Evolutionary conservation across 1,139 yeast genomes (phyloP).

Genomic region (Geotrichum australiense): DNA sequence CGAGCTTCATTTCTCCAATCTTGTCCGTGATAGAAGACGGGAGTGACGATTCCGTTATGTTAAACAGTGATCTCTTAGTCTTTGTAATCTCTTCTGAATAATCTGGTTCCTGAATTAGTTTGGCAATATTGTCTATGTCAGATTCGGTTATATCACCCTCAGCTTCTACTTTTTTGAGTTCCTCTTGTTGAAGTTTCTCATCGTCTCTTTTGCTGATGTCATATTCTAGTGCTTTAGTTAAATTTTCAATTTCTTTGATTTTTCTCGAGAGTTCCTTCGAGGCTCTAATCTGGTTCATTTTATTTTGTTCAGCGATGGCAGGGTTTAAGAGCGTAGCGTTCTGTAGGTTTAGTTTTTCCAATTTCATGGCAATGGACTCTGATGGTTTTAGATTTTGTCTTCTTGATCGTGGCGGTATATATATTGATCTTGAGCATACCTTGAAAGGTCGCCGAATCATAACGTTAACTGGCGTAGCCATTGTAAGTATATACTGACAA

Average conservation of each 20-base stretch:
- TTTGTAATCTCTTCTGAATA: slow-evolving; percentile 8
- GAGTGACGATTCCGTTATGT: slow-evolving; percentile 14
- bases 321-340: neutral
- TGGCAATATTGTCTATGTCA: slow-evolving; percentile 23
- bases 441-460: too few relatives aligned
- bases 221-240: slow-evolving; percentile 22
- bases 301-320: too few relatives aligned
- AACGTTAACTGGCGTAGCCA: too few relatives aligned
- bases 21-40: slow-evolving; percentile 22
- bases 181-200: slow-evolving; percentile 9
- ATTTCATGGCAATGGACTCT: neutral
- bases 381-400: neutral
- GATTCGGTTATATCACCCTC: slow-evolving; percentile 17
- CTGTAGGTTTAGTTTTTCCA: neutral
- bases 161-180: slow-evolving; percentile 10
- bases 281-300: too few relatives aligned
- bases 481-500: too few relatives aligned
- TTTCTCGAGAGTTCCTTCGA: slow-evolving; percentile 20
- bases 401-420: neutral
- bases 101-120: slow-evolving; percentile 20
- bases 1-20: slow-evolving; percentile 19
- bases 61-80: slow-evolving; percentile 15
- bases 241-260: slow-evolving; percentile 25
- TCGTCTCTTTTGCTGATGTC: slow-evolving; percentile 24
- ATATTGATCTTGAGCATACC: slow-evolving; percentile 2